These are phyloP conservation scores for Microcyclospora pomicola DNA, from an alignment of 2,329 filamentous ascomycete genomes.

Conservation along the genomic window DNA sequence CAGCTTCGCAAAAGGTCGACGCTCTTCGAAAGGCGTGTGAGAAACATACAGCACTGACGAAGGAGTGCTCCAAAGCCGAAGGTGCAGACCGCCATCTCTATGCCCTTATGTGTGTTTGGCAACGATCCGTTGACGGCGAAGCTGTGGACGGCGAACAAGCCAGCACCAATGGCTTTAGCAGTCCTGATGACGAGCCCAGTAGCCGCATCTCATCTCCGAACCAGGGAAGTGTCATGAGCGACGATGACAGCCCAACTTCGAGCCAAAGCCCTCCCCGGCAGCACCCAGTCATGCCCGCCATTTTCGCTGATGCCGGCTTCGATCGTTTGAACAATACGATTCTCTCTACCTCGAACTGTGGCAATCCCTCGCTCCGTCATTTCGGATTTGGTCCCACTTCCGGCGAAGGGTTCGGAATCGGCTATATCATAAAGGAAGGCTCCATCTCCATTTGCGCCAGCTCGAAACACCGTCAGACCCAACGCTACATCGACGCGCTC, in stretches of 20 bases:
- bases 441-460: constrained; percentile 81
- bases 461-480: constrained; percentile 87
- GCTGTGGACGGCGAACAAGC: constrained; percentile 32
- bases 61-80: constrained; percentile 74
- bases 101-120: constrained; percentile 89
- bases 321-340: constrained; percentile 92
- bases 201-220: constrained; percentile 41
- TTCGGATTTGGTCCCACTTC: constrained; percentile 95
- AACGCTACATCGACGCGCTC: constrained; percentile 74
- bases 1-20: constrained; percentile 69
- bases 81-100: constrained; percentile 91
- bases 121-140: constrained; percentile 69
- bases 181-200: constrained; percentile 27
- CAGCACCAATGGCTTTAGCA: constrained; percentile 49
- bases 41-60: constrained; percentile 67
- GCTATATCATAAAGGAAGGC: constrained; percentile 97
- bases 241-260: constrained; percentile 31
- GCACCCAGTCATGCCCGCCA: constrained; percentile 47
- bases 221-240: constrained; percentile 37
- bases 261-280: constrained; percentile 36
- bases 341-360: constrained; percentile 94
- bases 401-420: constrained; percentile 89
- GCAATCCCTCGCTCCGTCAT: constrained; percentile 84
- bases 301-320: constrained; percentile 85
- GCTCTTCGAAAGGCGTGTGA: constrained; percentile 71